phyloP scores from a whole-genome alignment of 1,284 basidiomycete genomes.

The Malassezia pachydermatis region DNA sequence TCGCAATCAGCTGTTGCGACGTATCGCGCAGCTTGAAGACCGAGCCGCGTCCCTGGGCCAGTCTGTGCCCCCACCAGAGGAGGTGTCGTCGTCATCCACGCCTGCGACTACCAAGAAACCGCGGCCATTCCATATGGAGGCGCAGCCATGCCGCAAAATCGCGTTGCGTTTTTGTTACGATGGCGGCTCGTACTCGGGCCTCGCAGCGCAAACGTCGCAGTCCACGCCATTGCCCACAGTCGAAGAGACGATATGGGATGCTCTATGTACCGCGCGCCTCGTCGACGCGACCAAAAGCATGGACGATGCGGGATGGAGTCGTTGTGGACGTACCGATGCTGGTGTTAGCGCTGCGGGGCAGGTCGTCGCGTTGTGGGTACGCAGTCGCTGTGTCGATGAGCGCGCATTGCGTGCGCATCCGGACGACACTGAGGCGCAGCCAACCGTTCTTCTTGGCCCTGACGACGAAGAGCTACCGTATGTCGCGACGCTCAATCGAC shows the following conservation, averaged over 20 bases:
- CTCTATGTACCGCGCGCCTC: conserved; percentile 49
- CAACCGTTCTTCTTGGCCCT: not conserved
- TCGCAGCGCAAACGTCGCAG: conserved; percentile 56
- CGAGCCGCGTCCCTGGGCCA: conserved; percentile 14
- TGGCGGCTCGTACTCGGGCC: conserved; percentile 80
- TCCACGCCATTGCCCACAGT: conserved; percentile 66
- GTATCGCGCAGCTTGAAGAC: conserved; percentile 32
- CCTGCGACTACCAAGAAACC: conserved; percentile 6
- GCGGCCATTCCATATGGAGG: conserved; percentile 57
- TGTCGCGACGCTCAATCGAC: conserved; percentile 70
- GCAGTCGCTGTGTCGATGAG: conserved; percentile 37
- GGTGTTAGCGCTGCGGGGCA: conserved; percentile 92
- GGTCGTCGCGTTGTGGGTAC: conserved; percentile 73
- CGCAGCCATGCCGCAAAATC: conserved; percentile 68
- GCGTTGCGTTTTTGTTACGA: conserved; percentile 85
- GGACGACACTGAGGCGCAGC: not conserved
- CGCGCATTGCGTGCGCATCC: conserved; percentile 15
- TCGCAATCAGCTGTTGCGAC: conserved; percentile 22
- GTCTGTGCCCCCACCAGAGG: not conserved
- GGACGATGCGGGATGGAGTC: conserved; percentile 67
- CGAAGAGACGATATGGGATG: conserved; percentile 74
- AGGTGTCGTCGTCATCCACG: not conserved
- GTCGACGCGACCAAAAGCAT: conserved; percentile 34
- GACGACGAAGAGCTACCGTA: conserved; percentile 61
- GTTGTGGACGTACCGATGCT: conserved; percentile 85